Evolutionary conservation across 345 rosid genomes (phyloP).

Genomic region (Corchorus capsularis): DNA sequence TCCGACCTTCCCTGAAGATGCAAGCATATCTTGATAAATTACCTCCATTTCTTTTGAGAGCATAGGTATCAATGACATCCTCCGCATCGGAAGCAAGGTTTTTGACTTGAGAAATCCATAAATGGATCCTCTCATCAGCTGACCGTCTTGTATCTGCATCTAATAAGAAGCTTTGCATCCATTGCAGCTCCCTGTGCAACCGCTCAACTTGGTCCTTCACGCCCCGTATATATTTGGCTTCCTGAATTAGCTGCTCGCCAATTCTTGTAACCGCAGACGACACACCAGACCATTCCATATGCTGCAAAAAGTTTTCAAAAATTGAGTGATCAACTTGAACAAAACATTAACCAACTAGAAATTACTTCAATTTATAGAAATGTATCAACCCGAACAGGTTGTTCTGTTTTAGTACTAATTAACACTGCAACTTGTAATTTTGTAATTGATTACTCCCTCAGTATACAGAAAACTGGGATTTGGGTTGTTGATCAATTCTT

Average conservation of each 20-base stretch:
- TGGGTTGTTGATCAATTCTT: too few relatives aligned
- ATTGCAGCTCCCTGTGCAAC: conserved; percentile 6
- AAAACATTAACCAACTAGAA: too few relatives aligned
- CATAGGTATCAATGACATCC: neutral
- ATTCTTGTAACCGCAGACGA: neutral
- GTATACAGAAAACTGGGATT: too few relatives aligned
- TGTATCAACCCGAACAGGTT: too few relatives aligned
- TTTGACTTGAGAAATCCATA: conserved; percentile 10
- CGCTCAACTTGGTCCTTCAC: conserved; percentile 2
- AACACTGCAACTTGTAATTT: too few relatives aligned
- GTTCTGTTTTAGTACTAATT: too few relatives aligned
- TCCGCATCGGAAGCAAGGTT: conserved; percentile 7
- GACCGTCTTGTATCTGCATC: conserved; percentile 9
- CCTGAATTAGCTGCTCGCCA: neutral
- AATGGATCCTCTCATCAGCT: neutral
- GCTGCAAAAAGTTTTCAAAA: too few relatives aligned
- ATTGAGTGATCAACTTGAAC: too few relatives aligned
- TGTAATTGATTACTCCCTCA: too few relatives aligned
- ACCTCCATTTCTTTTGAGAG: neutral
- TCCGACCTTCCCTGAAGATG: too few relatives aligned
- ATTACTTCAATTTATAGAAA: too few relatives aligned
- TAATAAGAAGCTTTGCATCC: conserved; percentile 12
- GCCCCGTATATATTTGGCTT: neutral
- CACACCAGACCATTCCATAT: neutral
- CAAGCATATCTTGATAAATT: too few relatives aligned